Evolutionary conservation across 1,284 basidiomycete genomes (phyloP), one percentile per base, ranked within the genome.

Genomic region (Calocybe gambosa): DNA sequence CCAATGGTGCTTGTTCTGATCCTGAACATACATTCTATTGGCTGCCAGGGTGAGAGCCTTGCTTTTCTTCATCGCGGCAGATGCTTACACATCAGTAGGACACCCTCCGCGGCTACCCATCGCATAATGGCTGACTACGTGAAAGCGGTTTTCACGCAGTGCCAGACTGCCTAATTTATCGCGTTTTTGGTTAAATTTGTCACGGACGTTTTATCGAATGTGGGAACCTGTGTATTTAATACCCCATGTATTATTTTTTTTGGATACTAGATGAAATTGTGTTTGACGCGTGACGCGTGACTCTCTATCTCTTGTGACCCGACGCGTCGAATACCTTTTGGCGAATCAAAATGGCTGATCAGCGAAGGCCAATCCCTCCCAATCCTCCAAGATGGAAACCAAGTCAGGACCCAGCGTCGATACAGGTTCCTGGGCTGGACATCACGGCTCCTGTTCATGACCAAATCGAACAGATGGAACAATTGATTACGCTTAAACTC

Each of bases 391-490:
- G 79, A 67, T 89, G 82, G 82, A 68, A 74, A 51, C 83, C 85
- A 3, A 78, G 73, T 20, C 53, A 68, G 3, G 76, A 89, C 60
- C 80, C 86, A 6, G 56, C 71, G 1, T 73, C 74, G 39, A 88
- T 89, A 43, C 61, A 73, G 29, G 75, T 93, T 5, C 81, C 83
- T 5, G 89, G 89, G 0, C 75, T 93, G 42, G 85, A 91, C 57
- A 82, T 80, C 0, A 72, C 70, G 7, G 82, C 88, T 10, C 77
- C 91, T 20, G 74, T 88, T 28, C 77, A 78, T 39, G 89, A 90
- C 62, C 86, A 93, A 73, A 86, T 93, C 47, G 92, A 96, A 62
- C 91, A 94, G 67, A 90, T 96, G 50, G 93, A 97, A 66, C 93
- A 95, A 63, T 75, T 95, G 56, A 96, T 96, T 57, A 96, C 93